A percentile compares a stretch with the other conserved stretches of the same genome.
Conservation (phyloP, 345 rosid species). For the Populus alba region DNA sequence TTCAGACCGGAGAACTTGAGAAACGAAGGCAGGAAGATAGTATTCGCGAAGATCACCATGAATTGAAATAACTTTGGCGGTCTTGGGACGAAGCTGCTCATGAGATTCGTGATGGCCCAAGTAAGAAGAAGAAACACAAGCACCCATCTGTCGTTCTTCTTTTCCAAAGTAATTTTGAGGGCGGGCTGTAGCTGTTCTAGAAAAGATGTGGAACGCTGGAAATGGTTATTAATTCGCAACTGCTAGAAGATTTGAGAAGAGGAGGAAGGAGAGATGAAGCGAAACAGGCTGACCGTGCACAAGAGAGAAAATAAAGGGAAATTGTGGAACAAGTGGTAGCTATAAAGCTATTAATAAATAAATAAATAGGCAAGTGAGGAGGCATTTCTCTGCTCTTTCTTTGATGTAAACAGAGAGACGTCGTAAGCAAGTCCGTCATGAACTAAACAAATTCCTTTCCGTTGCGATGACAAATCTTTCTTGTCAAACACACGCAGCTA, state of each 20-base stretch:
- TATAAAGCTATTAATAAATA: background rate
- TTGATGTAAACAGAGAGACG: background rate
- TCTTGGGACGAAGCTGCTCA: slow-evolving; percentile 13
- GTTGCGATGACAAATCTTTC: background rate
- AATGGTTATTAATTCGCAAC: background rate
- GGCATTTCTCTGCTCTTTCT: background rate
- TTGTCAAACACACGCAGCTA: background rate
- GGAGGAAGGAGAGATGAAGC: background rate
- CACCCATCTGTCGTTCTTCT: slow-evolving; percentile 43
- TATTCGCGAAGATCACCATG: slow-evolving; percentile 63
- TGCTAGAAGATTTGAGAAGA: background rate
- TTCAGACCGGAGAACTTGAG: slow-evolving; percentile 54
- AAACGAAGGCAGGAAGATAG: slow-evolving; percentile 46
- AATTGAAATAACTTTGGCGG: slow-evolving; percentile 61
- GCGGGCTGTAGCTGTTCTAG: background rate
- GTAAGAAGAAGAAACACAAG: slow-evolving; percentile 42
- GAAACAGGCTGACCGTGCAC: background rate
- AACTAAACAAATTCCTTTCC: background rate
- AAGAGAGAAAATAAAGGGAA: background rate
- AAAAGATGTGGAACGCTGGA: background rate
- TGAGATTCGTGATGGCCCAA: background rate
- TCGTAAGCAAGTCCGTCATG: slow-evolving; percentile 6
- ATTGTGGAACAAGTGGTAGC: background rate
- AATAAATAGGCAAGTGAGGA: background rate
- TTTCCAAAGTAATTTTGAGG: background rate